Conservation (phyloP, 352 stramenopile genomes). For the Pythium phragmiticola region DNA sequence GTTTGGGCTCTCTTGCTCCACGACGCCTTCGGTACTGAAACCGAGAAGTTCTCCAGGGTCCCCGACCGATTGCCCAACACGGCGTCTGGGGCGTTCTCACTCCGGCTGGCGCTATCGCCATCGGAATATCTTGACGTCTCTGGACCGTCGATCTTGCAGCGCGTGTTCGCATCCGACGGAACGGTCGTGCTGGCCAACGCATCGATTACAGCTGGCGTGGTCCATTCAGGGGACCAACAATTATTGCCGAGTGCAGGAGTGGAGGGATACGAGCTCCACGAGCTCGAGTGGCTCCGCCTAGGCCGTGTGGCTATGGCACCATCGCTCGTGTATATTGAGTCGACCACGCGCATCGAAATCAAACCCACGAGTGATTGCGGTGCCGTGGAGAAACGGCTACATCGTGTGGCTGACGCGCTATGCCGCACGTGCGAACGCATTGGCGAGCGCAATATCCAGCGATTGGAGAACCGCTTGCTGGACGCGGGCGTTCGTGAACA, state of each 20-base stretch:
- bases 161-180: neutral
- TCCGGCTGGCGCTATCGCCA: neutral
- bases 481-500: neutral
- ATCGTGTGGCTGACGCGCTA: neutral
- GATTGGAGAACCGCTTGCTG: constrained; percentile 5
- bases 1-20: constrained; percentile 3
- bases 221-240: no score
- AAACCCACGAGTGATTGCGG: neutral
- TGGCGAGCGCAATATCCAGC: neutral
- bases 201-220: no score
- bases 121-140: neutral
- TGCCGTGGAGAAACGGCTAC: neutral
- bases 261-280: neutral
- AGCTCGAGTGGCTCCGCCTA: neutral
- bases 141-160: neutral
- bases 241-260: neutral
- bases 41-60: neutral
- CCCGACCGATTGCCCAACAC: neutral
- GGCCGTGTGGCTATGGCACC: neutral
- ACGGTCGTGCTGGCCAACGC: no score
- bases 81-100: neutral
- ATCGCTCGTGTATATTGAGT: constrained; percentile 3
- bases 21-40: neutral
- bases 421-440: neutral
- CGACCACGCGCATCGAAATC: neutral